A percentile compares a stretch with the other conserved stretches of the same genome.
phyloP scores from a whole-genome alignment of 2,329 filamentous ascomycete species.

The Aspergillus pseudoviridinutans region DNA sequence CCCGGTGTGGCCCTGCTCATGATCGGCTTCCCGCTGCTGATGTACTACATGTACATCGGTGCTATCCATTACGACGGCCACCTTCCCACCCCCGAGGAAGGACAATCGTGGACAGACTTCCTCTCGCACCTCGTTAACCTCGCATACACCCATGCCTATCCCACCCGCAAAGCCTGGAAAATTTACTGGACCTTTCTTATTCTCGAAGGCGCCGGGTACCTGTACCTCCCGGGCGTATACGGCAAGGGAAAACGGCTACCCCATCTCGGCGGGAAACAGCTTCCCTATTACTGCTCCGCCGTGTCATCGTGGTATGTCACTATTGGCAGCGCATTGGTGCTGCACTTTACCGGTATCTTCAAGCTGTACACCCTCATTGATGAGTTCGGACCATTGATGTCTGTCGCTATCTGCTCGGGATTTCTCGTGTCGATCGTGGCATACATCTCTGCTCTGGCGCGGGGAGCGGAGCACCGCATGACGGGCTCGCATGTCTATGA shows the following conservation, averaged over 20 bases:
- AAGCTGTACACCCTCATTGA: conserved; percentile 85
- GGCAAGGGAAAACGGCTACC: conserved; percentile 82
- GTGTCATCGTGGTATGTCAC: conserved; percentile 82
- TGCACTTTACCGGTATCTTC: conserved; percentile 82
- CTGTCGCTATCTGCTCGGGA: conserved; percentile 85
- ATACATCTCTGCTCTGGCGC: conserved; percentile 76
- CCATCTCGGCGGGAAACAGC: conserved; percentile 74
- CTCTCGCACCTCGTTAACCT: conserved; percentile 64
- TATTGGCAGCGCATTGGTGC: conserved; percentile 60
- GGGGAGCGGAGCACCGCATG: conserved; percentile 86
- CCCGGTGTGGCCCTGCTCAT: conserved; percentile 75
- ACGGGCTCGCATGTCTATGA: conserved; percentile 76
- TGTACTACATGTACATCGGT: conserved; percentile 99
- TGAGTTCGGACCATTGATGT: conserved; percentile 89
- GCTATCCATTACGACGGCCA: conserved; percentile 85
- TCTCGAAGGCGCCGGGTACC: conserved; percentile 77
- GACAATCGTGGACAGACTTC: conserved; percentile 67
- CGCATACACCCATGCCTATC: conserved; percentile 78
- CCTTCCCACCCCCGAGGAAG: conserved; percentile 62
- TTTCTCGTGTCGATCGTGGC: conserved; percentile 76
- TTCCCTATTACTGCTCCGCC: conserved; percentile 91
- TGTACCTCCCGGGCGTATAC: conserved; percentile 80
- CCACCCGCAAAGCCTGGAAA: conserved; percentile 72
- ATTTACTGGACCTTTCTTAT: conserved; percentile 95
- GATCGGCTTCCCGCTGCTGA: conserved; percentile 81